Evolutionary conservation across 2,329 filamentous ascomycete genomes (phyloP).

Genomic region (Monilinia laxa): DNA sequence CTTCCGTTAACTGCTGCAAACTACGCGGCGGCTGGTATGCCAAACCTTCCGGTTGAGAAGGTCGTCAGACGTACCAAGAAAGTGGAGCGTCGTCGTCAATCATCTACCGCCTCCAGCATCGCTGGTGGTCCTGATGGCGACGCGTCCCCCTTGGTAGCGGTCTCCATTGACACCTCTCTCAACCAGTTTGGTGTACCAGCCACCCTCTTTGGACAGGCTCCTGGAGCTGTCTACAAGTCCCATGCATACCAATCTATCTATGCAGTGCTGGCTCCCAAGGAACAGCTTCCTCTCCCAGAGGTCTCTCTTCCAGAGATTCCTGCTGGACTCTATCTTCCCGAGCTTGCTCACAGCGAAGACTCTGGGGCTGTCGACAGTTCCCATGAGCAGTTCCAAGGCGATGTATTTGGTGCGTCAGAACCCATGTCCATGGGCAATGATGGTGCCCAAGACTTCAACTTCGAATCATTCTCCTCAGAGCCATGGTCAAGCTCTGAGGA

Average conservation of each 20-base stretch:
- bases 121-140: not conserved
- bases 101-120: not conserved
- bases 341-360: too few species aligned
- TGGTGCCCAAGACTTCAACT: not conserved
- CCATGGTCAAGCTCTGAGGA: too few species aligned
- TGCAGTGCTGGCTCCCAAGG: not conserved
- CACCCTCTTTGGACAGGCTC: conserved; percentile 5
- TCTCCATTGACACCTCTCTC: not conserved
- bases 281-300: not conserved
- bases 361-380: too few species aligned
- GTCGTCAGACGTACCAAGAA: conserved; percentile 3
- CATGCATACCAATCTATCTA: conserved; percentile 13
- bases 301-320: not conserved
- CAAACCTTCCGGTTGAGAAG: not conserved
- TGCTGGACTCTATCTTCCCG: not conserved
- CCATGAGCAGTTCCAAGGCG: too few species aligned
- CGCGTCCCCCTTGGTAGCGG: not conserved
- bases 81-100: not conserved
- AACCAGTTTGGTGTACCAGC: conserved; percentile 2
- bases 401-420: not conserved
- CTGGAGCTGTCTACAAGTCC: not conserved
- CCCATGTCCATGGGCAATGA: not conserved
- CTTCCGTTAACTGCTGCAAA: conserved; percentile 20
- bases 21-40: conserved; percentile 22
- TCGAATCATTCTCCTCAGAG: not conserved